These are phyloP conservation scores for Candida freyschussii DNA, from an alignment of 1,139 yeast species.

Conservation along the genomic window DNA sequence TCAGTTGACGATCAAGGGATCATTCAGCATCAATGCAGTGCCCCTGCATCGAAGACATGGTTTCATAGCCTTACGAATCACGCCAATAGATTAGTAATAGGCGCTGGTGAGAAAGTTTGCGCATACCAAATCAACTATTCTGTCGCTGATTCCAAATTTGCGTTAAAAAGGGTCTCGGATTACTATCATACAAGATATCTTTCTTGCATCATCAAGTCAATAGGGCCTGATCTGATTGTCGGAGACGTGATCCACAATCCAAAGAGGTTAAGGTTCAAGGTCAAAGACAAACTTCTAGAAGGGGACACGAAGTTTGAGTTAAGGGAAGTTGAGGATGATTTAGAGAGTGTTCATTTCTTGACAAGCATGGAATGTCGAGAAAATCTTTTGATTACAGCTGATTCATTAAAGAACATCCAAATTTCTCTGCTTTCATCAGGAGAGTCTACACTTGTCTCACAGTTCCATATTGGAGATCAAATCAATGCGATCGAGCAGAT, in stretches of 20 bases:
- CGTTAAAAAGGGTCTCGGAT: constrained; percentile 17
- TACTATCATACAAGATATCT: constrained; percentile 12
- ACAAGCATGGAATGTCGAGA: constrained; percentile 15
- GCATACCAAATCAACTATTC: constrained; percentile 23
- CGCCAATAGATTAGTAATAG: constrained; percentile 21
- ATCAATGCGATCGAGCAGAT: constrained; percentile 19
- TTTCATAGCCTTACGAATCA: constrained; percentile 19
- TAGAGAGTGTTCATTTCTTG: constrained; percentile 10
- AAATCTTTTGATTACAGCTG: constrained; percentile 11
- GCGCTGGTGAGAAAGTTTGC: constrained; percentile 21
- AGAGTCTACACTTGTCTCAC: constrained; percentile 3
- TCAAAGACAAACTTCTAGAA: constrained; percentile 8
- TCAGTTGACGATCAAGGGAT: constrained; percentile 24
- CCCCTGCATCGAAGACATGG: constrained; percentile 9
- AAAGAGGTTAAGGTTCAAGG: constrained; percentile 12
- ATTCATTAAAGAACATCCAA: constrained; percentile 15
- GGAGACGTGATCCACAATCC: constrained; percentile 20
- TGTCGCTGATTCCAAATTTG: constrained; percentile 21
- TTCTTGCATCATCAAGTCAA: constrained; percentile 14
- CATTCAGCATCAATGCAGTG: constrained; percentile 19
- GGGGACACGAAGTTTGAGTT: constrained; percentile 15
- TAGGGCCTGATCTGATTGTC: constrained; percentile 19
- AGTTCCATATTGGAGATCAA: constrained; percentile 21
- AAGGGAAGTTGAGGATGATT: constrained; percentile 4
- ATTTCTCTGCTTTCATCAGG: constrained; percentile 5